Base-by-base conservation (phyloP, 352 stramenopile genomes). In the Phytopythium oedochilum region DNA sequence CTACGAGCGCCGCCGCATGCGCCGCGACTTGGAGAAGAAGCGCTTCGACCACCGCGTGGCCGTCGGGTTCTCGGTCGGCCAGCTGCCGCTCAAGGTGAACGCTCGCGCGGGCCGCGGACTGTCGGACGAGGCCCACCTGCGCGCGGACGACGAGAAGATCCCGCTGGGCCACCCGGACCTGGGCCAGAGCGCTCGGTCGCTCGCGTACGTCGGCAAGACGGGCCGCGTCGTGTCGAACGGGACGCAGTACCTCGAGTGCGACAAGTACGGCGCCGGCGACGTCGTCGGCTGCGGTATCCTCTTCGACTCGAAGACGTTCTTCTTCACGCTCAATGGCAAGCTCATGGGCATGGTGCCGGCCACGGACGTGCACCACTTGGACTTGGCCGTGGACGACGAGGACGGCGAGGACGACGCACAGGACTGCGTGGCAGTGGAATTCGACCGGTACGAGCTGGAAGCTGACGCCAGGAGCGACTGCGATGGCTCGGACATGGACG, bases 311-410 rank as follows among this genome's bases (percentile, higher is more conserved):
- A 71, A 77, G 35, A 89, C 73, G 29, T 86, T 89, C 53, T 89
- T 89, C 58, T 89, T 86, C 53, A 89, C 78, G 51, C 62, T 82
- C 20, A 89, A 89, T 60, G 75, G 75, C 8, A 60, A 64, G 23
- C 52, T 88, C 1, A 61, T 78, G 47, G 75, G 73, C 4, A 70
- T 80, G 46, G 17, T 86, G 11, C 50, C 70, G 12, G 73, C 73
- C 49, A 63, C 54, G 42, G 75, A 86, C 55, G 72, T 86, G 45
- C 65, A 75, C 23, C 63, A 86, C 39, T 55, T 86, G 14, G 74
- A 83, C 45, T 46, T 64, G 52, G 73, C 79, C 63, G 35, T 48
- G 2, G 52, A 64, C 5, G 35, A 67, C 6, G 53, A 54, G 34
- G 45, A 66, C 18, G 36, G 51, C 15, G 53, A 11, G 15, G 34